A percentile compares a stretch with the other conserved stretches of the same genome.
Conservation (phyloP, 2,329 filamentous ascomycete species). For the Fusarium sp. region DNA sequence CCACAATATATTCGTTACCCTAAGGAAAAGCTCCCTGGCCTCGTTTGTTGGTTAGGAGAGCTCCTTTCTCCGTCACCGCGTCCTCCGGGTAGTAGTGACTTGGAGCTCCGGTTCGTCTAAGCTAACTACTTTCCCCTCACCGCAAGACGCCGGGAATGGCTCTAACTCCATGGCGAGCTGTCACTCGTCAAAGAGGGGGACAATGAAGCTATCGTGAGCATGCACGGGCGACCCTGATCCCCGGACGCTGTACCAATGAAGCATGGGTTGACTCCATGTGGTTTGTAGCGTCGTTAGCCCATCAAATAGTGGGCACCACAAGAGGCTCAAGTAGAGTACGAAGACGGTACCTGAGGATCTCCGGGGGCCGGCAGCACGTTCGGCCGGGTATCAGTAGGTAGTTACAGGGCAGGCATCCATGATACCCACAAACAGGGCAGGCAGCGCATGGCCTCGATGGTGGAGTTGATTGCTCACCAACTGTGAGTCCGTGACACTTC, state of each 20-base stretch:
- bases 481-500: slow-evolving; percentile 28
- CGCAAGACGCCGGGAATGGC: slow-evolving; percentile 40
- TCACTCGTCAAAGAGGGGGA: slow-evolving; percentile 35
- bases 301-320: slow-evolving; percentile 9
- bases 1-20: slow-evolving; percentile 3
- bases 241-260: slow-evolving; percentile 29
- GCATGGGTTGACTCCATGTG: slow-evolving; percentile 28
- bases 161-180: slow-evolving; percentile 28
- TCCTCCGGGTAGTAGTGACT: slow-evolving; percentile 28
- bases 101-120: slow-evolving; percentile 30
- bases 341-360: slow-evolving; percentile 31
- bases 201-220: slow-evolving; percentile 48
- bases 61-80: slow-evolving; percentile 13
- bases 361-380: slow-evolving; percentile 36
- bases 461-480: slow-evolving; percentile 34
- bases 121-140: slow-evolving; percentile 30
- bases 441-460: slow-evolving; percentile 15
- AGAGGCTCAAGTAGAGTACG: slow-evolving; percentile 28
- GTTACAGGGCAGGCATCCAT: too few species aligned
- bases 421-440: slow-evolving; percentile 36
- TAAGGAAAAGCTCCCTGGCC: not conserved
- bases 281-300: slow-evolving; percentile 16
- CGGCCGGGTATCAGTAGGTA: slow-evolving; percentile 34
- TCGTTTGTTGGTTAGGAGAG: slow-evolving; percentile 6
- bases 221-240: slow-evolving; percentile 46